These are phyloP conservation scores for Pestalotiopsis fici DNA, from an alignment of 2,329 filamentous ascomycete genomes.

Conservation along the genomic window DNA sequence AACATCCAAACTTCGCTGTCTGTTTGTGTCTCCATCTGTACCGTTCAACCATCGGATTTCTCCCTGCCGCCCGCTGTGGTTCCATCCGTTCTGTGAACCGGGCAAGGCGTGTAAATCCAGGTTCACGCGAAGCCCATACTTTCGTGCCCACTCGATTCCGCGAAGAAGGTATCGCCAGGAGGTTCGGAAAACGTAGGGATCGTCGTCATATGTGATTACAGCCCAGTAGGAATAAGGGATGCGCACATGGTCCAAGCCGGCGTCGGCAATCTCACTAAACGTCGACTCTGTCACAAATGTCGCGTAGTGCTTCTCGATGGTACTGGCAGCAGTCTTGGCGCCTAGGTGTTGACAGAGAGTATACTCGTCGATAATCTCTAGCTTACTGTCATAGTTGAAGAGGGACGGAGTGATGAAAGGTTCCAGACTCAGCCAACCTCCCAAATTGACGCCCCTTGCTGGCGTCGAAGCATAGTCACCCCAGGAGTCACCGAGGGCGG, in stretches of 20 bases:
- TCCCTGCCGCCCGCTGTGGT: slow-evolving; percentile 86
- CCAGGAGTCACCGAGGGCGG: slow-evolving; percentile 75
- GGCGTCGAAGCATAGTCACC: slow-evolving; percentile 75
- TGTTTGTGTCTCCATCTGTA: slow-evolving; percentile 78
- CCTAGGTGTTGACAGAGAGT: slow-evolving; percentile 76
- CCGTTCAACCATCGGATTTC: slow-evolving; percentile 87
- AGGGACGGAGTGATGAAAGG: slow-evolving; percentile 95
- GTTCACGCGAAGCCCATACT: slow-evolving; percentile 89
- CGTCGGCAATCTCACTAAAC: slow-evolving; percentile 80
- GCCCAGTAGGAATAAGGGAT: slow-evolving; percentile 98
- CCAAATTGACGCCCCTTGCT: slow-evolving; percentile 87
- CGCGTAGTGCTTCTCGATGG: slow-evolving; percentile 89
- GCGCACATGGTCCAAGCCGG: slow-evolving; percentile 94
- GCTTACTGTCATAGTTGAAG: slow-evolving; percentile 66
- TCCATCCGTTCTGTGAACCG: slow-evolving; percentile 96
- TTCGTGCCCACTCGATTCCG: slow-evolving; percentile 89
- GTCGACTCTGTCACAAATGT: slow-evolving; percentile 83
- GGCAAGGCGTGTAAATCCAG: slow-evolving; percentile 91
- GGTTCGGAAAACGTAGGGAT: slow-evolving; percentile 84
- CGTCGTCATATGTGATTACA: slow-evolving; percentile 77
- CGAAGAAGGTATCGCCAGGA: slow-evolving; percentile 93
- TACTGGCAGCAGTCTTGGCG: slow-evolving; percentile 58
- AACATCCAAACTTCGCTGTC: slow-evolving; percentile 79
- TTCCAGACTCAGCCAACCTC: slow-evolving; percentile 91
- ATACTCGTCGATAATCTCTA: slow-evolving; percentile 84